Base-by-base conservation (phyloP, 768 basidiomycete genomes). In the Podaxis carcinomalis region DNA sequence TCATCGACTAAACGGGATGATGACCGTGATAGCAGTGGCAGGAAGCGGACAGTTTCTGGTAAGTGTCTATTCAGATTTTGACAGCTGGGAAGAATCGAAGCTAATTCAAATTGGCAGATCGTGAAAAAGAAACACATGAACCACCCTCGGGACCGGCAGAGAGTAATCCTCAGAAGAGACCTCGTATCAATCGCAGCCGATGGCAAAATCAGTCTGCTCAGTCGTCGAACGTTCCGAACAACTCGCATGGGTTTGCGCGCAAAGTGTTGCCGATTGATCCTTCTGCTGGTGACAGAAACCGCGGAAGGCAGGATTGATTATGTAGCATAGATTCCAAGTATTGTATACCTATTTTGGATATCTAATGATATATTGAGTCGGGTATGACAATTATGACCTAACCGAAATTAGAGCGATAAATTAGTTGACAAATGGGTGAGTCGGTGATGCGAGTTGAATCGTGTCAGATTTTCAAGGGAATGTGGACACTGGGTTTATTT, bases 31-130 rank as follows among this genome's bases (percentile, higher is more conserved):
- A 75, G 74, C 16, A 32, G 32, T 62, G 77, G 69, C 61, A 77
- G 88, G 68, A 93, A 93, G 74, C 82, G 90, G 58, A 83, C 85
- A 23, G 72, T 78, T 36, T 83, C 87, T 69, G 91, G 90, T 90
- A 74, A 65, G 83, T 70, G 46, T 28, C 7, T 47, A 40, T 52
- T 63, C 35, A 36, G 59, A 27, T 25, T 10, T 21, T 42, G 25
- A 32, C 52, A 5, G 40, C 2, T 1, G 53, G 36, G 23, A 27
- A 42, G 21, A 49, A 49, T 25, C 19, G 40, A 46, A 47, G 16
- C 13, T 53, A 37, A 16, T 32, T 56, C 62, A 55, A 49, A 37
- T 39, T 51, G 50, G 19, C 56, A 89, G 88, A 88, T 68, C 88
- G 88, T 28, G 87, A 89, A 49, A 83, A 83, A 68, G 87, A 84